Conservation (phyloP, 148 eudicot species). For the Spergularia marina region DNA sequence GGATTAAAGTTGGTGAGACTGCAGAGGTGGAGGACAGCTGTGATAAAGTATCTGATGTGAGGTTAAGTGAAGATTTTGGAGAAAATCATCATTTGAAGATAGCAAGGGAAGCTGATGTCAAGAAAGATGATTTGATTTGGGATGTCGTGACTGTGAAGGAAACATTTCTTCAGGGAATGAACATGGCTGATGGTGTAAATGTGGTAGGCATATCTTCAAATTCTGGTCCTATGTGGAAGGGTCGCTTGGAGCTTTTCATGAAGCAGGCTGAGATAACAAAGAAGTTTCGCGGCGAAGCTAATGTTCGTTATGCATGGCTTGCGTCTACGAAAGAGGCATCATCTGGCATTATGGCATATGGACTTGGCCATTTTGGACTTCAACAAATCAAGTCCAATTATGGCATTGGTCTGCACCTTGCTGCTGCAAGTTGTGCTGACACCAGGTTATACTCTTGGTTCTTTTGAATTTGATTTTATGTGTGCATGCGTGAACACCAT, state of each 20-base stretch:
- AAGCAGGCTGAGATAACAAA: constrained; percentile 74
- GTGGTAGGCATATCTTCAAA: constrained; percentile 40
- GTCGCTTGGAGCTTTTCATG: constrained; percentile 62
- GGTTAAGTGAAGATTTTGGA: constrained; percentile 34
- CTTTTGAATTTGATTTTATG: background rate
- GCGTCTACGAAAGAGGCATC: constrained; percentile 50
- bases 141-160: constrained; percentile 41
- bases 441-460: constrained; percentile 48
- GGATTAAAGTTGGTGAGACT: constrained; percentile 38
- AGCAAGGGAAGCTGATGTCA: constrained; percentile 15
- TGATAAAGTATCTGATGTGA: constrained; percentile 39
- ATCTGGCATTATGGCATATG: constrained; percentile 48
- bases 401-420: constrained; percentile 79
- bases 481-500: background rate
- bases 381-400: constrained; percentile 45
- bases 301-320: constrained; percentile 86
- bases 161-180: constrained; percentile 50
- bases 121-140: constrained; percentile 21
- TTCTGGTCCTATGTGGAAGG: constrained; percentile 41
- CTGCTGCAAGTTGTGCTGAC: constrained; percentile 60
- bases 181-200: constrained; percentile 32
- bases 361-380: constrained; percentile 52
- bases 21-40: constrained; percentile 48
- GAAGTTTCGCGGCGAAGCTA: constrained; percentile 63
- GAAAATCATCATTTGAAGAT: constrained; percentile 34